These are phyloP conservation scores for Pythium aquatile DNA, from an alignment of 352 stramenopile species.

Conservation along the genomic window DNA sequence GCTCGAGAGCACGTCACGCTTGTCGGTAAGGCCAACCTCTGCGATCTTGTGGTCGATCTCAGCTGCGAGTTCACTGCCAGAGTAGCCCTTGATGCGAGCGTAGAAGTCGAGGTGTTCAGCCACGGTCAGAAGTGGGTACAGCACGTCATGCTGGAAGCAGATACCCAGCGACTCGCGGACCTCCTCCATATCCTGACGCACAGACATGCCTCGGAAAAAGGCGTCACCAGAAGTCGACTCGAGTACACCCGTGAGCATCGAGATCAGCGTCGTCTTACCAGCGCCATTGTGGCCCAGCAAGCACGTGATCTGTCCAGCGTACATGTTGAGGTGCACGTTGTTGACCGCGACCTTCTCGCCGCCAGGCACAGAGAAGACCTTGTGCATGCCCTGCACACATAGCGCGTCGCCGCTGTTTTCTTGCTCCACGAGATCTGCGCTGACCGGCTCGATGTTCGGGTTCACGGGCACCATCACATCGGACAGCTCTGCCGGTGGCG, in stretches of 20 bases:
- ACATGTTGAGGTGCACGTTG: conserved; percentile 74
- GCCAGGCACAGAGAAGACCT: conserved; percentile 52
- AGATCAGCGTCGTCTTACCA: conserved; percentile 84
- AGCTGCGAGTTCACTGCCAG: conserved; percentile 14
- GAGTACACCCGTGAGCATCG: conserved; percentile 76
- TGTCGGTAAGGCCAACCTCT: conserved; percentile 43
- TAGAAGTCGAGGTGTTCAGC: conserved; percentile 55
- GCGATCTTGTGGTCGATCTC: conserved; percentile 30
- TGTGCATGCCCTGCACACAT: conserved; percentile 37
- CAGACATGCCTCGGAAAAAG: conserved; percentile 29
- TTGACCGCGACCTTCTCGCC: conserved; percentile 73
- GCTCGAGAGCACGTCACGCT: conserved; percentile 33
- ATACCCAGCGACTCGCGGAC: conserved; percentile 53
- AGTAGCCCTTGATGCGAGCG: conserved; percentile 37
- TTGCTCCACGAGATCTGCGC: conserved; percentile 26
- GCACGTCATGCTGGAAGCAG: conserved; percentile 68
- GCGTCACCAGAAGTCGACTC: conserved; percentile 31
- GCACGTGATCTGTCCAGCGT: conserved; percentile 83
- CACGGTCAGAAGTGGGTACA: conserved; percentile 58
- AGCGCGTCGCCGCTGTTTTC: conserved; percentile 26
- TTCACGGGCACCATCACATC: conserved; percentile 9
- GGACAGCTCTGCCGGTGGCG: too few species aligned
- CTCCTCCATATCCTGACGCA: conserved; percentile 53
- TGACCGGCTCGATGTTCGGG: conserved; percentile 28
- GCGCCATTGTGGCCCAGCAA: conserved; percentile 89